These are phyloP conservation scores for Fusarium euwallaceae DNA, from an alignment of 2,329 filamentous ascomycete species.

Conservation along the genomic window DNA sequence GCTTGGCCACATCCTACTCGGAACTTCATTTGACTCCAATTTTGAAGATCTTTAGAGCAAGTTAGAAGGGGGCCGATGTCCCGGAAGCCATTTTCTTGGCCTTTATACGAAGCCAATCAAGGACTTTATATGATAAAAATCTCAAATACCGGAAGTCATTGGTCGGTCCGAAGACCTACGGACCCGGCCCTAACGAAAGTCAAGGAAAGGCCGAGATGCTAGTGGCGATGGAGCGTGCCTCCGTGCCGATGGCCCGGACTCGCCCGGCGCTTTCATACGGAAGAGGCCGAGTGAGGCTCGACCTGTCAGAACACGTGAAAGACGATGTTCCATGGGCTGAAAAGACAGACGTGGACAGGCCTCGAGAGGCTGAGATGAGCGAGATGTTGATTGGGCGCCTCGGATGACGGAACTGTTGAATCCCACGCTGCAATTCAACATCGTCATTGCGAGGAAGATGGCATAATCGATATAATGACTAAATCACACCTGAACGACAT, in stretches of 20 bases:
- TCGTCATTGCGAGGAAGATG: conserved; percentile 37
- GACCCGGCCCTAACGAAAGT: conserved; percentile 12
- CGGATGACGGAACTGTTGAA: conserved; percentile 3
- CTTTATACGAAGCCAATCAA: background rate
- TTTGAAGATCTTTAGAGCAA: background rate
- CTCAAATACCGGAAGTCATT: background rate
- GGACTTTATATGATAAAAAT: background rate
- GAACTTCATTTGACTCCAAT: background rate
- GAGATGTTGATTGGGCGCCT: conserved; percentile 22
- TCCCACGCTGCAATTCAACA: conserved; percentile 12
- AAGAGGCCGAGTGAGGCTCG: background rate
- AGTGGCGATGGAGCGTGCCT: background rate
- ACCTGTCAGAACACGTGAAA: conserved; percentile 11
- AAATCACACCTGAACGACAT: conserved; percentile 21
- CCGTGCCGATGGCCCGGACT: conserved; percentile 29
- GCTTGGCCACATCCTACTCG: background rate
- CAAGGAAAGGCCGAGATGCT: conserved; percentile 8
- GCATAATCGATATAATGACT: conserved; percentile 31
- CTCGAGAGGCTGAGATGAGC: conserved; percentile 14
- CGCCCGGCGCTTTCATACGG: conserved; percentile 13
- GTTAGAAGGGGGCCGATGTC: background rate
- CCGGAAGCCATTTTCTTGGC: background rate
- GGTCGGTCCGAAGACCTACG: background rate
- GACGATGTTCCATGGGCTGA: background rate
- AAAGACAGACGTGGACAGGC: background rate